Conservation (phyloP, 2,329 filamentous ascomycete genomes). For the Xylariaceae sp. region DNA sequence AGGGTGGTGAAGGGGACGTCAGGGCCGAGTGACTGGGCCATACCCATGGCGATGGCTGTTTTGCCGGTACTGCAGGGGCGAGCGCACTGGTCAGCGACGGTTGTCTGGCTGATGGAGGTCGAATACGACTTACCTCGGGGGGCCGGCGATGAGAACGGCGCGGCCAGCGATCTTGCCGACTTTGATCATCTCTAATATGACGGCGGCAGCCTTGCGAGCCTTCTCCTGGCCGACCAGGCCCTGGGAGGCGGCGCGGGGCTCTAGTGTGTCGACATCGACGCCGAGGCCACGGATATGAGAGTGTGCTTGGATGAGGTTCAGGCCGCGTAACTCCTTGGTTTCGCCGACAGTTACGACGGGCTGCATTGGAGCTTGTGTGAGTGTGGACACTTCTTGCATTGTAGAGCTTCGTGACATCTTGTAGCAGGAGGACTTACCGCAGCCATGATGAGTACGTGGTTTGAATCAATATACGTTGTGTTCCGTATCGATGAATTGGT, state of each 20-base stretch:
- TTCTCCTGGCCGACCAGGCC: constrained; percentile 95
- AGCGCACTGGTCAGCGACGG: constrained; percentile 5
- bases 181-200: constrained; percentile 98
- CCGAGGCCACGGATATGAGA: constrained; percentile 96
- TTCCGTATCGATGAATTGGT: background rate
- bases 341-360: constrained; percentile 79
- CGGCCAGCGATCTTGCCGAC: constrained; percentile 97
- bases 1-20: constrained; percentile 97
- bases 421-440: constrained; percentile 40
- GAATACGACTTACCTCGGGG: constrained; percentile 61
- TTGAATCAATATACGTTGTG: too few species aligned
- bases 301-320: constrained; percentile 97
- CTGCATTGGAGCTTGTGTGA: constrained; percentile 33
- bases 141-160: constrained; percentile 90
- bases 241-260: constrained; percentile 80
- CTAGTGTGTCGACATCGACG: constrained; percentile 85
- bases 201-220: constrained; percentile 90
- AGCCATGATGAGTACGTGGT: constrained; percentile 40
- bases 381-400: background rate
- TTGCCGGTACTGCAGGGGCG: constrained; percentile 73
- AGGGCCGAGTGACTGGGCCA: constrained; percentile 90
- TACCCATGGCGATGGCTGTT: constrained; percentile 97
- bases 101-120: background rate
- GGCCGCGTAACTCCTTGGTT: constrained; percentile 89
- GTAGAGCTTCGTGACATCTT: too few species aligned